phyloP scores from a whole-genome alignment of 2,329 filamentous ascomycete species.

The Xylariaceae sp. region DNA sequence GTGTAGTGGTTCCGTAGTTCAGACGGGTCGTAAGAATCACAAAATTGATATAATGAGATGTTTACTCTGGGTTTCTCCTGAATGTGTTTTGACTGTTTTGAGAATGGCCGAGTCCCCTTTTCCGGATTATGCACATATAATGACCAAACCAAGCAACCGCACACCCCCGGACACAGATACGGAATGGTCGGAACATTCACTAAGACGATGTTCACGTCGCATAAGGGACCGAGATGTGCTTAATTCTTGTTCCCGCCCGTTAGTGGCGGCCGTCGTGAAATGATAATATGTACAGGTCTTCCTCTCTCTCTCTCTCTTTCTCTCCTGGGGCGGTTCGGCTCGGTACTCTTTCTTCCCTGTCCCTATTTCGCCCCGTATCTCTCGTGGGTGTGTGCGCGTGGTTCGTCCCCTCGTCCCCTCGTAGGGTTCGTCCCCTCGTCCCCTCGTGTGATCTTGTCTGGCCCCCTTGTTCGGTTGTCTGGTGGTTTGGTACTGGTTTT shows the following conservation, averaged over 20 bases:
- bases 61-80: background rate
- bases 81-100: no score
- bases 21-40: background rate
- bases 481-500: no score
- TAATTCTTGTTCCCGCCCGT: background rate
- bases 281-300: background rate
- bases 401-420: no score
- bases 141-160: background rate
- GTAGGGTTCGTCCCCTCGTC: no score
- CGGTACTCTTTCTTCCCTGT: background rate
- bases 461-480: no score
- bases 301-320: background rate
- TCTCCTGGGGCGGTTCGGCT: background rate
- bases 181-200: background rate
- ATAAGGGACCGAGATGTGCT: no score
- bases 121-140: background rate
- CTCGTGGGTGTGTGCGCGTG: background rate
- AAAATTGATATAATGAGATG: background rate
- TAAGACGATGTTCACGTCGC: no score
- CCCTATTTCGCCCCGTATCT: background rate
- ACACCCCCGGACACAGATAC: background rate
- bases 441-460: no score
- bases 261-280: background rate
- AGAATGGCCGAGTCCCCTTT: no score
- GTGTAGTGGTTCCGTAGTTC: background rate